Evolutionary conservation across 257 asterid genomes (phyloP), one percentile per base, ranked within the genome.

Genomic region (Petunia secreta): DNA sequence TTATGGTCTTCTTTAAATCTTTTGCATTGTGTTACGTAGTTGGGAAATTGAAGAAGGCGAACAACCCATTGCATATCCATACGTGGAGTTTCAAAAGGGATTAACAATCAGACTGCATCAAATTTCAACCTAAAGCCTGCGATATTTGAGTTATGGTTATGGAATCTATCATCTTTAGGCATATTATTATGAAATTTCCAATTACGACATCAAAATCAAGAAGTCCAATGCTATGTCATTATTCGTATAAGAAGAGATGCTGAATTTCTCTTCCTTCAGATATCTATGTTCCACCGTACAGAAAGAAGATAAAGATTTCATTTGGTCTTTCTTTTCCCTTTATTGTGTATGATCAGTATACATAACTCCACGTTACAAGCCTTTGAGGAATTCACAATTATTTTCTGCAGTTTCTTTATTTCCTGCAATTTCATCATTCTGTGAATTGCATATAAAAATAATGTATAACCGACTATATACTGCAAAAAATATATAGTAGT

Each of bases 31-130:
- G 2, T 69, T 36, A 1, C 79, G 75, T 83, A 91, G 97, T 77
- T 92, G 97, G 97, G 87, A 87, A 1, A 81, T 90, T 0, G 92
- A 88, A 81, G 94, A 91, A 25, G 91, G 88, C 6, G 95, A 89
- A 79, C 83, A 89, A 14, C 90, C 95, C 3, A 75, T 91, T 10
- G 95, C 97, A 38, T 85, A 89, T 86, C 97, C 97, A 15, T 91
- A 91, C 57, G 95, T 92, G 53, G 97, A 91, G 79, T 92, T 92
- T 65, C 80, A 64, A 54, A 87, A 71, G 41, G 95, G 89, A 38
- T 79, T 92, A 53, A 87, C 64, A 79, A 63, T 92, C 69, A 86
- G 80, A 44, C 75, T 89, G 67, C 71, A 85, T 16, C 40, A 73
- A 73, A 73, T 48, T 50, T 73, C 62, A 46, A 69, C n/a, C 34